Conservation (phyloP, 495 filamentous ascomycete species). For the Penicillium nucicola region DNA sequence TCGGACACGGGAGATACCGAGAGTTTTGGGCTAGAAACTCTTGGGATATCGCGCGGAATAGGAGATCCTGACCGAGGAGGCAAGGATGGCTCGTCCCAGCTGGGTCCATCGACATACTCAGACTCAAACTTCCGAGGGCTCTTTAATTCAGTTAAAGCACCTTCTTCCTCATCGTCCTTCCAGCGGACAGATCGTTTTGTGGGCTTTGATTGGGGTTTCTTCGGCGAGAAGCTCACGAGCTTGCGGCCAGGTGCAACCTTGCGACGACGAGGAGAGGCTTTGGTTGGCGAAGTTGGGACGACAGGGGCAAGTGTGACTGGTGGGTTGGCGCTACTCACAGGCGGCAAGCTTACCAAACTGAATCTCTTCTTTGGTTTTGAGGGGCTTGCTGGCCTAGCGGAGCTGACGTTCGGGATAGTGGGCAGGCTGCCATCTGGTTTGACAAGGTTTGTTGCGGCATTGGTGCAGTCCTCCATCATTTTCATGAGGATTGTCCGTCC, state of each 20-base stretch:
- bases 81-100: constrained; percentile 44
- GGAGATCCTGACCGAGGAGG: constrained; percentile 40
- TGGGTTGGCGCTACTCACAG: constrained; percentile 22
- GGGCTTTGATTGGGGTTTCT: constrained; percentile 63
- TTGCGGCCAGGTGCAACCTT: constrained; percentile 70
- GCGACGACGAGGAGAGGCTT: constrained; percentile 76
- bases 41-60: constrained; percentile 42
- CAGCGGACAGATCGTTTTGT: constrained; percentile 80
- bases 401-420: constrained; percentile 56
- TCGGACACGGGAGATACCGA: constrained; percentile 29
- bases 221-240: constrained; percentile 77
- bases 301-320: constrained; percentile 35
- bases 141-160: constrained; percentile 81
- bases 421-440: constrained; percentile 81
- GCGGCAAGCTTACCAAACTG: constrained; percentile 40
- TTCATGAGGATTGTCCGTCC: constrained; percentile 77
- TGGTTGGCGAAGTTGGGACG: constrained; percentile 52
- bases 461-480: constrained; percentile 71
- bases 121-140: constrained; percentile 63
- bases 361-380: constrained; percentile 71
- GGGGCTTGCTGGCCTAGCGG: constrained; percentile 61
- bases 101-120: constrained; percentile 42
- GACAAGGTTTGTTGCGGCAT: constrained; percentile 74
- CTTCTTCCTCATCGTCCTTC: constrained; percentile 87
- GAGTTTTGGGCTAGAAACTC: constrained; percentile 29